phyloP scores from a whole-genome alignment of 306 rosid genomes.

The Vigna trinervia region DNA sequence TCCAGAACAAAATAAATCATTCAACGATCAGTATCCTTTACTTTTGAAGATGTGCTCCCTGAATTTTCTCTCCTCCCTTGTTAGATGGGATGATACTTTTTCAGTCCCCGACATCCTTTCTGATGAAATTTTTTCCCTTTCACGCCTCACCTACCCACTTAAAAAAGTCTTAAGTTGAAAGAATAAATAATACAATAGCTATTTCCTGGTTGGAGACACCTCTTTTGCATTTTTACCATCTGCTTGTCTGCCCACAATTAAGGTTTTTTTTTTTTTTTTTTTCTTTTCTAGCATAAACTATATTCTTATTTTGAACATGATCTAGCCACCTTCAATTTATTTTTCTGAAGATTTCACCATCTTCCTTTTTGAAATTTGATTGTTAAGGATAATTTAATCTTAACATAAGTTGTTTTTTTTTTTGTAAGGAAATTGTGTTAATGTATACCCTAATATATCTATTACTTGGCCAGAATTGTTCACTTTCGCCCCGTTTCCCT shows the following conservation, averaged over 20 bases:
- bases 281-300: not conserved
- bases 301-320: slow-evolving; percentile 37
- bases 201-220: slow-evolving; percentile 33
- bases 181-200: slow-evolving; percentile 20
- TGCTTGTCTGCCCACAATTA: slow-evolving; percentile 22
- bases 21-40: slow-evolving; percentile 98
- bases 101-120: slow-evolving; percentile 2
- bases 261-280: not conserved
- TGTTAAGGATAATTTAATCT: slow-evolving; percentile 32
- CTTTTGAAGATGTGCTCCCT: slow-evolving; percentile 23
- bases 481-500: not conserved
- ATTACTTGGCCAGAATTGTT: slow-evolving; percentile 2
- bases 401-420: not conserved
- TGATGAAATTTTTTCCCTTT: not conserved
- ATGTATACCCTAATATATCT: slow-evolving; percentile 8
- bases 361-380: slow-evolving; percentile 35
- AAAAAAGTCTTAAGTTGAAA: slow-evolving; percentile 11
- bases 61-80: not conserved
- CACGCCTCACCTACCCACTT: slow-evolving; percentile 1
- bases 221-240: slow-evolving; percentile 34
- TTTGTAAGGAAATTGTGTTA: slow-evolving; percentile 1
- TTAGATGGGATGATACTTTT: slow-evolving; percentile 23
- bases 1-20: slow-evolving; percentile 92
- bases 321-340: not conserved
- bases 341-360: not conserved